Base-by-base conservation (phyloP, 2,329 filamentous ascomycete species). In the Rosellinia necatrix region DNA sequence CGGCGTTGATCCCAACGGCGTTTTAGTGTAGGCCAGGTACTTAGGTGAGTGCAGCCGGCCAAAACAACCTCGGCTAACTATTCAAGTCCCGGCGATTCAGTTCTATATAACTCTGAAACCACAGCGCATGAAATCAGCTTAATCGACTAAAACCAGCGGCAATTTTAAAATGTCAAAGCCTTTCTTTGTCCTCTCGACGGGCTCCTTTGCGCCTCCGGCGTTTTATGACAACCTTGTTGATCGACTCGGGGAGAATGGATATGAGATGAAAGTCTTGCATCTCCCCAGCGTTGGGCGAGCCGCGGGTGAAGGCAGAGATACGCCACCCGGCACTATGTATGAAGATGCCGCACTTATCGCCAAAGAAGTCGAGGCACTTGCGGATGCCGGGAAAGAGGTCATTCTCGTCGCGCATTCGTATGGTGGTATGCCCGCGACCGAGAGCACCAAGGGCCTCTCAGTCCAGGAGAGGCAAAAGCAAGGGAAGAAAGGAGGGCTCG, bases 401-500 rank as follows among this genome's bases (percentile, higher is more conserved):
- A 40, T 68, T 10, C 50, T 68, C 10, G n/a, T 68, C 10, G 46
- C 58, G 0, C 67, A 69, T 32, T 69, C 67, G 4, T 69, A 69
- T 37, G 67, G 66, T 25, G 67, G 66, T 4, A 41, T 63, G 8
- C 63, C 66, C 1, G 50, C 43, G 5, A 64, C 69, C 4, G 70
- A 74, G 54, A 71, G 70, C 4, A 59, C 71, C 0, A 67, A 68
- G 10, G 74, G 72, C 0, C 58, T 75, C 6, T 62, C 67, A 5
- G 71, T 74, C 44, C 57, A 61, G 29, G 69, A 74, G 40, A 64
- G 75, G 21, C 60, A 67, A 41, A 57, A 61, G 15, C 53, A 64
- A 12, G 74, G 74, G 0, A 69, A 72, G 55, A 70, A 68, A 48
- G 76, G 76, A 1, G 74, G 74, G 0, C 61, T 78, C 2, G 59